Percentiles rank a stretch among this genome's conserved stretches.
These are phyloP conservation scores for Iberis amara DNA, from an alignment of 441 rosid genomes.

Conservation along the genomic window DNA sequence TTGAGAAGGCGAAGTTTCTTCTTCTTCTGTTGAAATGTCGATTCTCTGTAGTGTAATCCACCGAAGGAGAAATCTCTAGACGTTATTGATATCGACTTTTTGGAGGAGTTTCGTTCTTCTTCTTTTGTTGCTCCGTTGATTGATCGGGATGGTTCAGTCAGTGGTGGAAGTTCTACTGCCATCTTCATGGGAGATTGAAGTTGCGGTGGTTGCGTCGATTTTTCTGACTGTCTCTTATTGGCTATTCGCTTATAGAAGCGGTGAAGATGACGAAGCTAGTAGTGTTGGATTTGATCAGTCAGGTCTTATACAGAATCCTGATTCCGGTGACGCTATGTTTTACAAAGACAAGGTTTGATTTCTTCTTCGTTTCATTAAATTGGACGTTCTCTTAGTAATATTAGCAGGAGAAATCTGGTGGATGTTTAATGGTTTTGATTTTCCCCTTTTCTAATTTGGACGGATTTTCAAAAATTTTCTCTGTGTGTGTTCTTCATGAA, in stretches of 20 bases:
- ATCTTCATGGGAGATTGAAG: conserved; percentile 85
- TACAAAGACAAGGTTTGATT: conserved; percentile 61
- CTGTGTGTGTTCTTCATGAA: conserved; percentile 26
- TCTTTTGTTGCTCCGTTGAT: neutral
- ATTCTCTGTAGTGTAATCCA: conserved; percentile 9
- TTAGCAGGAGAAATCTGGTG: neutral
- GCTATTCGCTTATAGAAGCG: conserved; percentile 42
- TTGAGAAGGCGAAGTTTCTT: conserved; percentile 17
- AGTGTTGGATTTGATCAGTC: conserved; percentile 38
- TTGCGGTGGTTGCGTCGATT: conserved; percentile 57
- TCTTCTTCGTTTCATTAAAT: neutral
- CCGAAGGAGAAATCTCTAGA: conserved; percentile 4
- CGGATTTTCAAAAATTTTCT: neutral
- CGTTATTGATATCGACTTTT: neutral
- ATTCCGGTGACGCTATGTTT: conserved; percentile 38
- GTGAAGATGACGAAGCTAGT: conserved; percentile 29
- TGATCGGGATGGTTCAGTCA: conserved; percentile 40
- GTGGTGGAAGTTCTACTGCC: conserved; percentile 56
- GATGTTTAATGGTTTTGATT: conserved; percentile 1
- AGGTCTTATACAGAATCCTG: conserved; percentile 33
- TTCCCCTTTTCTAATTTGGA: neutral
- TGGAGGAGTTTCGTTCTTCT: neutral
- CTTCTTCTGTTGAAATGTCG: conserved; percentile 17
- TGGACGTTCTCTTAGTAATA: neutral
- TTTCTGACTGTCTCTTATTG: conserved; percentile 56